Percentiles rank a stretch among this genome's conserved stretches.
Evolutionary conservation across 148 eudicot species (phyloP).

Genomic region (Rhododendron vialii): DNA sequence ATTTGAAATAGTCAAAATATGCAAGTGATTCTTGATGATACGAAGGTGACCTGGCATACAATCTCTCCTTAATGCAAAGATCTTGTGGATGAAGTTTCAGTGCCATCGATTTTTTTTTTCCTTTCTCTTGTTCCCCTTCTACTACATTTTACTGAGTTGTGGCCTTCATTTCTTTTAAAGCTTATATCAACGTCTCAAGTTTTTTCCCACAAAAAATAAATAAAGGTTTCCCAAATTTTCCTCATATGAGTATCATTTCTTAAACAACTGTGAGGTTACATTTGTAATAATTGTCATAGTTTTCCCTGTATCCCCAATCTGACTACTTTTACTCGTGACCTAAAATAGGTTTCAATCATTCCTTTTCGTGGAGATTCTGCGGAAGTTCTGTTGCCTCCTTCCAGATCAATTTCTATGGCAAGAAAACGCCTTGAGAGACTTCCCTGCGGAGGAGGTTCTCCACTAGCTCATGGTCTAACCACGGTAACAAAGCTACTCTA

Average conservation of each 20-base stretch:
- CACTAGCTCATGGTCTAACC: conserved; percentile 97
- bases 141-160: not conserved
- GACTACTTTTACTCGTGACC: conserved; percentile 1
- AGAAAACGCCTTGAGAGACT: conserved; percentile 98
- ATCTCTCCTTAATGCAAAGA: not conserved
- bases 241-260: not conserved
- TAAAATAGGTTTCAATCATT: conserved; percentile 71
- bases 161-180: not conserved
- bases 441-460: conserved; percentile 99
- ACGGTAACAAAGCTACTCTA: conserved; percentile 45
- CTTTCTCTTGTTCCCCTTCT: not conserved
- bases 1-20: not conserved
- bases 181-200: not conserved
- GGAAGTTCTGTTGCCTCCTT: conserved; percentile 94
- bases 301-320: not conserved
- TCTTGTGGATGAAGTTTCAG: not conserved
- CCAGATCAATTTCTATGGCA: conserved; percentile 96
- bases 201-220: not conserved
- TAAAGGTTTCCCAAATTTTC: not conserved
- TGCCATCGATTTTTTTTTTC: not conserved
- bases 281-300: not conserved
- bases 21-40: not conserved
- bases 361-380: conserved; percentile 97
- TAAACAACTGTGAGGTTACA: not conserved
- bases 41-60: not conserved